phyloP scores from a whole-genome alignment of 257 asterid genomes.

The Solanum raphanifolium region DNA sequence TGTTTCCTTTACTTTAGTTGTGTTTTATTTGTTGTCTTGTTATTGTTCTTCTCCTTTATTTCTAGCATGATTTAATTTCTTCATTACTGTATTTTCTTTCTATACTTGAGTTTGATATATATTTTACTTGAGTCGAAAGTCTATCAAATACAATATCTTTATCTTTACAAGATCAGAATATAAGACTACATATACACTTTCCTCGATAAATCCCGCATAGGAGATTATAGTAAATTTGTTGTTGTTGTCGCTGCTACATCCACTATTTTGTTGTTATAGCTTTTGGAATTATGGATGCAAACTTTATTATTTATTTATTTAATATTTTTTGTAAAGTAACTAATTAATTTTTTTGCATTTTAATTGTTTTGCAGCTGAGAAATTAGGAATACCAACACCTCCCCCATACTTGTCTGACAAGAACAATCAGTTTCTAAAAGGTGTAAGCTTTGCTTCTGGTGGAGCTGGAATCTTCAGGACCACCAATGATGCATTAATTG shows the following conservation, averaged over 20 bases:
- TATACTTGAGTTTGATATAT: background rate
- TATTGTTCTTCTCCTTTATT: background rate
- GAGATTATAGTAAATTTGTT: background rate
- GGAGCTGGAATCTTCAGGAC: slow-evolving; percentile 70
- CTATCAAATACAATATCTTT: background rate
- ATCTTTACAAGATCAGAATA: background rate
- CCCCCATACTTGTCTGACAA: slow-evolving; percentile 61
- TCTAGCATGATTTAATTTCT: too few species aligned
- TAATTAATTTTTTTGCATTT: background rate
- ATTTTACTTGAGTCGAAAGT: background rate
- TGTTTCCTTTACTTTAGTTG: background rate
- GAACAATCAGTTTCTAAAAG: slow-evolving; percentile 27
- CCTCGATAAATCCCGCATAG: accelerated
- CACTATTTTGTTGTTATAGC: background rate
- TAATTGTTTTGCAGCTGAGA: slow-evolving; percentile 41
- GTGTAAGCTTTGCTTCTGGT: slow-evolving; percentile 82
- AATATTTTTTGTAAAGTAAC: background rate
- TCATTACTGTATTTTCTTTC: background rate
- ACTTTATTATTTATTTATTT: background rate
- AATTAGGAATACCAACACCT: slow-evolving; percentile 52
- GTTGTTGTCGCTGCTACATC: background rate
- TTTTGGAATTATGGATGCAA: background rate
- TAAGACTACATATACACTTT: accelerated
- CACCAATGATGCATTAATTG: slow-evolving; percentile 32
- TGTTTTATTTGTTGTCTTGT: background rate